These are phyloP conservation scores for Pseudogymnoascus sp. DNA, from an alignment of 2,329 filamentous ascomycete species.

Conservation along the genomic window DNA sequence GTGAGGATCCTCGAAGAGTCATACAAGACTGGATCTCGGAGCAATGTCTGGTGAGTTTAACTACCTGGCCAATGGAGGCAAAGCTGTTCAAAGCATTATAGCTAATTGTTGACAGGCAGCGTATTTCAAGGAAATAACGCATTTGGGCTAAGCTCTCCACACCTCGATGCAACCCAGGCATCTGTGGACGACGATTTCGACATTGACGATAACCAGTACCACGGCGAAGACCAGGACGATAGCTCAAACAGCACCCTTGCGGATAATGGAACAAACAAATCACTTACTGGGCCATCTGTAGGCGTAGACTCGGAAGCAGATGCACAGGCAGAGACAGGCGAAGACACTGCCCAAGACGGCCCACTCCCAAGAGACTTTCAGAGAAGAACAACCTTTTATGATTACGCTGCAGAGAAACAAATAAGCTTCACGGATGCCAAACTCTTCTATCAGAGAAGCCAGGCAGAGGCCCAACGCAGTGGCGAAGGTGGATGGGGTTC, in stretches of 20 bases:
- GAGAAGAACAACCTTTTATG: slow-evolving; percentile 78
- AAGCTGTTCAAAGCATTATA: not conserved
- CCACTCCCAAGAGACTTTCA: slow-evolving; percentile 55
- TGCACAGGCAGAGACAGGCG: slow-evolving; percentile 15
- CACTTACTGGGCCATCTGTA: not conserved
- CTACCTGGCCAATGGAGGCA: not conserved
- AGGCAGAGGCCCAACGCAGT: slow-evolving; percentile 42
- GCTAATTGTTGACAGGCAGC: not conserved
- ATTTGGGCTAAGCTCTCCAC: not conserved
- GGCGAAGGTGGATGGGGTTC: slow-evolving; percentile 26
- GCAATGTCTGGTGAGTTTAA: slow-evolving; percentile 3
- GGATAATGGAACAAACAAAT: not conserved
- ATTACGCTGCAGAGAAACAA: slow-evolving; percentile 86
- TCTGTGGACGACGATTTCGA: slow-evolving; percentile 11
- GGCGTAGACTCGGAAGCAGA: slow-evolving; percentile 17
- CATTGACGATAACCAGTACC: slow-evolving; percentile 16
- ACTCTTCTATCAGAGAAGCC: slow-evolving; percentile 87
- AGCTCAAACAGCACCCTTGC: slow-evolving; percentile 10
- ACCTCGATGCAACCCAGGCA: not conserved
- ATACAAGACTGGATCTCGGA: not conserved
- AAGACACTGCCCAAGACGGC: slow-evolving; percentile 30
- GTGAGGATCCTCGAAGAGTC: slow-evolving; percentile 1
- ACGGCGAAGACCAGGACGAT: slow-evolving; percentile 12
- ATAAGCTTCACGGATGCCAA: slow-evolving; percentile 93
- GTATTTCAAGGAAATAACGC: not conserved